phyloP scores from a whole-genome alignment of 345 rosid species.

The Sisymbrium irio region DNA sequence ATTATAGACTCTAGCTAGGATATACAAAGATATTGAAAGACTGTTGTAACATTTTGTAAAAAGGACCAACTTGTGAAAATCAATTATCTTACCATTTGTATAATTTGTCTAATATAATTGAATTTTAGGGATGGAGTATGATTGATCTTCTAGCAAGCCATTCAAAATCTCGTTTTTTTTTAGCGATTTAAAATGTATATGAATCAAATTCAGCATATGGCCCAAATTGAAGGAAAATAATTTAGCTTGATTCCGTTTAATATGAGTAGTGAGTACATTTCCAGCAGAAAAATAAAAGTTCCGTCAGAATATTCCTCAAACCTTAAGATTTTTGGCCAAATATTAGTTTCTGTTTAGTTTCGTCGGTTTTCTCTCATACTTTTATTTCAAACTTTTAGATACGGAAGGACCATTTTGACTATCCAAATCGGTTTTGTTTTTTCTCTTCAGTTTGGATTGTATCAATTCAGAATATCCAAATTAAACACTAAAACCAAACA shows the following conservation, averaged over 20 bases:
- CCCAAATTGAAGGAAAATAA: background rate
- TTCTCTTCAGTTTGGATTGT: background rate
- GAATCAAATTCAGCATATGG: background rate
- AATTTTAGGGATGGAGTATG: background rate
- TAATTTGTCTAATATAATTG: background rate
- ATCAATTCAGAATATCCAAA: background rate
- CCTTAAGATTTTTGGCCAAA: background rate
- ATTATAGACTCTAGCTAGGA: background rate
- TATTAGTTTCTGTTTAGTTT: background rate
- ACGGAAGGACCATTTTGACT: background rate
- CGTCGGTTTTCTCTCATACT: background rate
- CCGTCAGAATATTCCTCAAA: background rate
- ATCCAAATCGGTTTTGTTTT: background rate
- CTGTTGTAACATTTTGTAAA: constrained; percentile 1
- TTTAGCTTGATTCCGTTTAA: background rate
- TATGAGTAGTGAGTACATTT: background rate
- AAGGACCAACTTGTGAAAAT: background rate
- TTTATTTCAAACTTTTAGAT: background rate
- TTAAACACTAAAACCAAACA: background rate
- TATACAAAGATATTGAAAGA: background rate
- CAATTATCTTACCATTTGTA: background rate
- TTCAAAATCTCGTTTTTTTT: background rate
- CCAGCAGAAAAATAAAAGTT: background rate
- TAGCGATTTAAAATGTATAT: background rate
- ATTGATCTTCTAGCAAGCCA: background rate